Evolutionary conservation across 805 yeast genomes (phyloP), one percentile per base, ranked within the genome.

Genomic region (Wickerhamomyces strasburgensis): DNA sequence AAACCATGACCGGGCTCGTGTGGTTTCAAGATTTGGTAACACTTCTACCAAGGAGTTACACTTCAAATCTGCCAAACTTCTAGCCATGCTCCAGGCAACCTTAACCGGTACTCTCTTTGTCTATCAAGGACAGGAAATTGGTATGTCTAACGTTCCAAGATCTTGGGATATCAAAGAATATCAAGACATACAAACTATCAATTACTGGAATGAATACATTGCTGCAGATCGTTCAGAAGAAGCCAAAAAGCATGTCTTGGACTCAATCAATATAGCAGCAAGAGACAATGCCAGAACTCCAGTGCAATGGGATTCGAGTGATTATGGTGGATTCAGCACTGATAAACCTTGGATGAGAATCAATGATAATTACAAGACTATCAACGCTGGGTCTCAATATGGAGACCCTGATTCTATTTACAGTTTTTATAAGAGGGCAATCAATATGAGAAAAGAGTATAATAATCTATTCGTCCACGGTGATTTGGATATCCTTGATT

Each of bases 81-180:
- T 75, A 43, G 64, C 76, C 14, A 43, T 68, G 32, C 53, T 75
- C 50, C 66, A 68, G 43, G 38, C 63, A 10, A 49, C 76, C 11
- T 62, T 73, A 45, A 68, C 75, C 19, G 80, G 82, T 33, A 73
- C 81, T 11, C 54, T 73, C 37, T 76, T 64, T 56, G 57, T 76
- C 27, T 76, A 74, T 56, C 80, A 76, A 56, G 82, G 81, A 35
- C 82, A 76, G 53, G 82, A 76, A 48, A 59, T 76, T 42, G 81
- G 77, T 24, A 70, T 69, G 72, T 65, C 66, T 36, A 75, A 75
- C 50, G 55, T 73, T 21, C 34, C 51, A 17, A 49, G 57, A 35
- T 49, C 52, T 28, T 73, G 78, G 77, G 60, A 63, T 15, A 57
- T 73, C 37, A 61, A 59, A 14, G 75, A 73, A 48, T 75, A 73